phyloP scores from a whole-genome alignment of 1,284 basidiomycete genomes.

The Neolentinus lepideus region DNA sequence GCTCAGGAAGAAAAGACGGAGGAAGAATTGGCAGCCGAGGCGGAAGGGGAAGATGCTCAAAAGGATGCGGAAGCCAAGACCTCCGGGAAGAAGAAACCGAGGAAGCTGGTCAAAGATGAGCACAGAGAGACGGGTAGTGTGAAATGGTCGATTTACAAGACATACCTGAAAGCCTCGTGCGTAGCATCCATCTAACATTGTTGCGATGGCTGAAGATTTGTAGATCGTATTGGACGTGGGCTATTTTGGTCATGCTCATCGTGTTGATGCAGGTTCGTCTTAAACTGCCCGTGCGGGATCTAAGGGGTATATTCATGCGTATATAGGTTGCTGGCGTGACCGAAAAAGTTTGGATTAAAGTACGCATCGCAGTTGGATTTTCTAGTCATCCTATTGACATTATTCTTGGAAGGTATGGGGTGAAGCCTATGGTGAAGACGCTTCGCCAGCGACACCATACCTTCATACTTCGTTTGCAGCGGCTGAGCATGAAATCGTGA shows the following conservation, averaged over 20 bases:
- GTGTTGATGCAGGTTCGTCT: slow-evolving; percentile 33
- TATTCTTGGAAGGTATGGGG: slow-evolving; percentile 43
- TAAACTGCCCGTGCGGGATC: not conserved
- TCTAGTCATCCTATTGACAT: not conserved
- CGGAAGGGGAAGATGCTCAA: slow-evolving; percentile 13
- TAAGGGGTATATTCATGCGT: not conserved
- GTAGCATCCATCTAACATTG: slow-evolving; percentile 7
- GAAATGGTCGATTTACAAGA: slow-evolving; percentile 75
- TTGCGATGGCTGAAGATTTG: not conserved
- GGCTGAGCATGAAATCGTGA: slow-evolving; percentile 24
- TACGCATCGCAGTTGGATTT: slow-evolving; percentile 21
- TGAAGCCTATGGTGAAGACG: slow-evolving; percentile 38
- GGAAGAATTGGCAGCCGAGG: slow-evolving; percentile 21
- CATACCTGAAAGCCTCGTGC: slow-evolving; percentile 67
- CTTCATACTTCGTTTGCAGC: slow-evolving; percentile 21
- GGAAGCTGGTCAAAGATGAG: slow-evolving; percentile 64
- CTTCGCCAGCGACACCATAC: slow-evolving; percentile 11
- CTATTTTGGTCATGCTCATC: slow-evolving; percentile 40
- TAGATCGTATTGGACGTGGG: slow-evolving; percentile 65
- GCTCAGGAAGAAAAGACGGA: slow-evolving; percentile 10
- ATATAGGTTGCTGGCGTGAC: slow-evolving; percentile 33
- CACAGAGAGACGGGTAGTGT: slow-evolving; percentile 70
- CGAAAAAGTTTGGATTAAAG: slow-evolving; percentile 74
- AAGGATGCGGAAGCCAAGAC: slow-evolving; percentile 12
- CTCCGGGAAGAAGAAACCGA: slow-evolving; percentile 40